Conservation (phyloP, 2,329 filamentous ascomycete species). For the Fusarium succisae region DNA sequence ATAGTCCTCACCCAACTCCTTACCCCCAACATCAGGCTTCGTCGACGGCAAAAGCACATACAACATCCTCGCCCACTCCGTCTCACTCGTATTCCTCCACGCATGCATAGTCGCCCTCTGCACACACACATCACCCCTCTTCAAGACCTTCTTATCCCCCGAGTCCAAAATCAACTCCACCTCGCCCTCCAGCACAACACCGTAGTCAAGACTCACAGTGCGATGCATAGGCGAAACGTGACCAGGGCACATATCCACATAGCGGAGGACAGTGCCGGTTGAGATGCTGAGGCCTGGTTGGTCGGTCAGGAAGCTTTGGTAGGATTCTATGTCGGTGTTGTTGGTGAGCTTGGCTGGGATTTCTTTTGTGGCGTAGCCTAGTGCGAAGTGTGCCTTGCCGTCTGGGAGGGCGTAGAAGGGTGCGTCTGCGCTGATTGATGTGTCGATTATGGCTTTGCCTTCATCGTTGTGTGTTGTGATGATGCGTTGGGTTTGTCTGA, state of each 20-base stretch:
- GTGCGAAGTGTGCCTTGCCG: slow-evolving; percentile 34
- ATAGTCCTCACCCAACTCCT: slow-evolving; percentile 48
- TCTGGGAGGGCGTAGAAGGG: slow-evolving; percentile 35
- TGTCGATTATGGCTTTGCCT: slow-evolving; percentile 36
- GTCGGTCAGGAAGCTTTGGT: slow-evolving; percentile 25
- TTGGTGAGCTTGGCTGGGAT: slow-evolving; percentile 35
- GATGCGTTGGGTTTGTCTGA: slow-evolving; percentile 30
- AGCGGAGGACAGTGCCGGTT: slow-evolving; percentile 55
- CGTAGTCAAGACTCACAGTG: slow-evolving; percentile 64
- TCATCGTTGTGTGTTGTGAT: slow-evolving; percentile 43
- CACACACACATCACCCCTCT: slow-evolving; percentile 62
- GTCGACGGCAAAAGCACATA: slow-evolving; percentile 48
- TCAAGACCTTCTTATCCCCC: slow-evolving; percentile 56
- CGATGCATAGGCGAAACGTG: slow-evolving; percentile 49
- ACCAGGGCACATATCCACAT: slow-evolving; percentile 58
- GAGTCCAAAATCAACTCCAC: slow-evolving; percentile 63
- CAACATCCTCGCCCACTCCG: slow-evolving; percentile 57
- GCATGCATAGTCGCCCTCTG: slow-evolving; percentile 67
- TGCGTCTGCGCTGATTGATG: slow-evolving; percentile 27
- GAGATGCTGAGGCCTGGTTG: slow-evolving; percentile 44
- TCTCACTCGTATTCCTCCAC: slow-evolving; percentile 59
- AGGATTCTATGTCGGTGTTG: slow-evolving; percentile 35
- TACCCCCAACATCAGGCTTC: slow-evolving; percentile 8
- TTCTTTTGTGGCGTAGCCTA: slow-evolving; percentile 41
- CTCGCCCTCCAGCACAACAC: slow-evolving; percentile 63